These are phyloP conservation scores for Salix purpurea DNA, from an alignment of 345 rosid species.

Conservation along the genomic window DNA sequence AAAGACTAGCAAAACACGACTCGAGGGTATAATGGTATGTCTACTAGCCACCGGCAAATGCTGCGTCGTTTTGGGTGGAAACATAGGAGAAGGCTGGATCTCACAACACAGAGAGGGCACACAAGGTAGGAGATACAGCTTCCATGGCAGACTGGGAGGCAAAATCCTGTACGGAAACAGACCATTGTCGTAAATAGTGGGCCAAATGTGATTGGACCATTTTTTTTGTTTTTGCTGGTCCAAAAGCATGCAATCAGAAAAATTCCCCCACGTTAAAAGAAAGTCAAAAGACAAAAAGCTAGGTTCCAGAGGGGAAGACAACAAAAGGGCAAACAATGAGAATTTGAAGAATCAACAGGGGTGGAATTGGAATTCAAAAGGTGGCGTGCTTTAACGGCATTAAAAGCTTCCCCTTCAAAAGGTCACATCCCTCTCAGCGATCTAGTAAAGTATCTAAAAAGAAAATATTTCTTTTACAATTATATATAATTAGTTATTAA, in stretches of 20 bases:
- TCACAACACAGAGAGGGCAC: too few relatives aligned
- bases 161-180: background rate
- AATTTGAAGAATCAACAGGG: background rate
- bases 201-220: background rate
- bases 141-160: background rate
- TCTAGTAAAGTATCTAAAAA: background rate
- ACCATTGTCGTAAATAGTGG: background rate
- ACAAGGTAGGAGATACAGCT: background rate
- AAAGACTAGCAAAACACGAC: too few relatives aligned
- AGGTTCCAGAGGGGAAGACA: constrained; percentile 9
- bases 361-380: constrained; percentile 24
- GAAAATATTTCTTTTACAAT: background rate
- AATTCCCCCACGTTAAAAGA: background rate
- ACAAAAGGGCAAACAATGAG: constrained; percentile 6
- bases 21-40: too few relatives aligned
- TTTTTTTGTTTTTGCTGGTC: background rate
- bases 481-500: too few relatives aligned
- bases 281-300: constrained; percentile 14
- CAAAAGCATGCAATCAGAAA: background rate
- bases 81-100: too few relatives aligned
- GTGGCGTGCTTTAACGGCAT: constrained; percentile 46
- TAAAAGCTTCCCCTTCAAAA: constrained; percentile 9
- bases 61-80: too few relatives aligned
- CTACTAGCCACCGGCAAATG: too few relatives aligned
- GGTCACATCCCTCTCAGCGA: background rate